Evolutionary conservation across 768 basidiomycete species (phyloP).

Genomic region (Panaeolus papilionaceus): DNA sequence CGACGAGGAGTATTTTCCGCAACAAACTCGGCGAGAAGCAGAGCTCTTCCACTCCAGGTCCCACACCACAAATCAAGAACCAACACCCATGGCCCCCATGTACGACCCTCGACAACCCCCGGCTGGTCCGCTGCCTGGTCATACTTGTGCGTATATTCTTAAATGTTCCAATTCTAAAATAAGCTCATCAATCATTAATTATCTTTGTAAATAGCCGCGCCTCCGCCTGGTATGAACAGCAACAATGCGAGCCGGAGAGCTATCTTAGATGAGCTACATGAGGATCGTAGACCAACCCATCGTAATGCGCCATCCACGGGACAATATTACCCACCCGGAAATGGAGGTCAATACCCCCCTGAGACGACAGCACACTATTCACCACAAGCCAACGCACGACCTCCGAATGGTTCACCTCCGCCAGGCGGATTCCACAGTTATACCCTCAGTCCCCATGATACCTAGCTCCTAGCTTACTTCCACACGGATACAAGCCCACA

Average conservation of each 20-base stretch:
- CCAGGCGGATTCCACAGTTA: neutral
- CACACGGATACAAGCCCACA: neutral
- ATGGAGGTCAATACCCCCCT: neutral
- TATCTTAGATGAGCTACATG: constrained; percentile 1
- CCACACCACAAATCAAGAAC: neutral
- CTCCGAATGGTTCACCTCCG: neutral
- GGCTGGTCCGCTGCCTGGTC: neutral
- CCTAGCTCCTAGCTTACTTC: neutral
- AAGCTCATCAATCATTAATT: neutral
- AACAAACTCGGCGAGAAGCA: constrained; percentile 6
- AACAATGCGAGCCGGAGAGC: neutral
- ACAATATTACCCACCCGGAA: neutral
- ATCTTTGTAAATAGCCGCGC: neutral
- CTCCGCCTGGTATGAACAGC: neutral
- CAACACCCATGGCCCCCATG: neutral
- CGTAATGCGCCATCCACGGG: neutral
- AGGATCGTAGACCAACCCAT: constrained; percentile 2
- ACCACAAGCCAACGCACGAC: neutral
- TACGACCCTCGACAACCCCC: constrained; percentile 5
- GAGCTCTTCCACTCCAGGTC: constrained; percentile 2
- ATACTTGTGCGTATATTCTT: neutral
- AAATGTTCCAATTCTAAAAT: neutral
- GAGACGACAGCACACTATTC: neutral
- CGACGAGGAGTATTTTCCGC: neutral
- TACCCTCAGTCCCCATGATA: neutral